Evolutionary conservation across 208 protist genomes (phyloP).

Genomic region (Acanthamoeba triangularis): DNA sequence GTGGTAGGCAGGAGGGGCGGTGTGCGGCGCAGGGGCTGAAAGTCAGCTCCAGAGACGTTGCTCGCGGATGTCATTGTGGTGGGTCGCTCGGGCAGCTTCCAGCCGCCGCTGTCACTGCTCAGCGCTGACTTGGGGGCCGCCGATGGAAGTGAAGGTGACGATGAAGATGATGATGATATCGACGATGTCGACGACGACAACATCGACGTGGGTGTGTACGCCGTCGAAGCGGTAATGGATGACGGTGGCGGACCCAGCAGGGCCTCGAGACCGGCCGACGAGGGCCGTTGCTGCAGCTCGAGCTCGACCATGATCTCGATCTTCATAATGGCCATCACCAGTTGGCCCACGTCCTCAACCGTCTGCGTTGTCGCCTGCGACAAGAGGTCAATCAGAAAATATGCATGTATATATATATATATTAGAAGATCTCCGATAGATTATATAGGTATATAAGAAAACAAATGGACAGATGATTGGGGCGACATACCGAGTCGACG

Average conservation of each 20-base stretch:
- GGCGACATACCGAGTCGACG: neutral
- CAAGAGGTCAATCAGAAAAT: neutral
- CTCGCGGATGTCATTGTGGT: too few species aligned
- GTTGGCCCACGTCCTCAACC: neutral
- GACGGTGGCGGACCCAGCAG: neutral
- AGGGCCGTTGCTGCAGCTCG: neutral
- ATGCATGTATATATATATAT: neutral
- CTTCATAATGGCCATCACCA: neutral
- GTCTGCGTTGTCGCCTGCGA: neutral
- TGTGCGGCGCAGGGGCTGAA: too few species aligned
- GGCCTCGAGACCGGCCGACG: neutral
- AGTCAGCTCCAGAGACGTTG: too few species aligned
- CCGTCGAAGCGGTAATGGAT: neutral
- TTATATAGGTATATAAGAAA: neutral
- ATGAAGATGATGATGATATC: neutral
- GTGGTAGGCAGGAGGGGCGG: too few species aligned
- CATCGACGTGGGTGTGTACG: neutral
- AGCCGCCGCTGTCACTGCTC: too few species aligned
- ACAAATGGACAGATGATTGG: neutral
- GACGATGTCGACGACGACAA: neutral
- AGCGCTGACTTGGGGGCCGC: too few species aligned
- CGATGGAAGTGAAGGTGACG: neutral
- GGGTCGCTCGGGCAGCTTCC: too few species aligned
- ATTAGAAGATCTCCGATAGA: neutral
- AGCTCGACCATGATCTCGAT: neutral